Percentiles rank a stretch among this genome's conserved stretches.
Evolutionary conservation across 441 rosid genomes (phyloP).

Genomic region (Pelargonium australe): DNA sequence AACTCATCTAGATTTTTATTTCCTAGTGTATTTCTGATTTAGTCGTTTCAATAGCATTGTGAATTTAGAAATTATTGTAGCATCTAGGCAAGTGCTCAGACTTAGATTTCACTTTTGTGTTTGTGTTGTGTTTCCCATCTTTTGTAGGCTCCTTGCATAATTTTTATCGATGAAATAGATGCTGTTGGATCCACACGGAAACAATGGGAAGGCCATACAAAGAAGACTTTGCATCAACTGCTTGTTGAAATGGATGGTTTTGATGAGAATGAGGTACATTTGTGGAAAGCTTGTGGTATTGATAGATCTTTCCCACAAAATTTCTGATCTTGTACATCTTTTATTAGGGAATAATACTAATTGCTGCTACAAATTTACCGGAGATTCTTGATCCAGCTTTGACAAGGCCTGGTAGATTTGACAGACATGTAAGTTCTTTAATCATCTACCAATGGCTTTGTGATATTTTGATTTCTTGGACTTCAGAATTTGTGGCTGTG

Average conservation of each 20-base stretch:
- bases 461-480: neutral
- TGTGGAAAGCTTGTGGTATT: slow-evolving; percentile 9
- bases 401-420: slow-evolving; percentile 99
- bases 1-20: neutral
- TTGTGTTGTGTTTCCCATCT: slow-evolving; percentile 11
- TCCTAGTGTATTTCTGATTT: neutral
- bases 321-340: slow-evolving; percentile 18
- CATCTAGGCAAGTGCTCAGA: slow-evolving; percentile 9
- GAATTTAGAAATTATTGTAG: too few species aligned
- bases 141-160: slow-evolving; percentile 86
- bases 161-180: slow-evolving; percentile 95
- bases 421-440: slow-evolving; percentile 76
- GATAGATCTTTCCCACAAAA: neutral
- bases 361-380: slow-evolving; percentile 98
- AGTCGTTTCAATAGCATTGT: too few species aligned
- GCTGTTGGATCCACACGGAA: slow-evolving; percentile 96
- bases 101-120: slow-evolving; percentile 8
- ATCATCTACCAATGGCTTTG: slow-evolving; percentile 3
- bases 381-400: slow-evolving; percentile 98
- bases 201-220: slow-evolving; percentile 98
- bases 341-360: slow-evolving; percentile 82
- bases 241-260: slow-evolving; percentile 99
- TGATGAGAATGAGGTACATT: slow-evolving; percentile 83
- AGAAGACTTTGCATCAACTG: slow-evolving; percentile 91
- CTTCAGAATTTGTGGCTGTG: neutral